phyloP scores from a whole-genome alignment of 495 filamentous ascomycete genomes.

The Penicillium robsamsonii region DNA sequence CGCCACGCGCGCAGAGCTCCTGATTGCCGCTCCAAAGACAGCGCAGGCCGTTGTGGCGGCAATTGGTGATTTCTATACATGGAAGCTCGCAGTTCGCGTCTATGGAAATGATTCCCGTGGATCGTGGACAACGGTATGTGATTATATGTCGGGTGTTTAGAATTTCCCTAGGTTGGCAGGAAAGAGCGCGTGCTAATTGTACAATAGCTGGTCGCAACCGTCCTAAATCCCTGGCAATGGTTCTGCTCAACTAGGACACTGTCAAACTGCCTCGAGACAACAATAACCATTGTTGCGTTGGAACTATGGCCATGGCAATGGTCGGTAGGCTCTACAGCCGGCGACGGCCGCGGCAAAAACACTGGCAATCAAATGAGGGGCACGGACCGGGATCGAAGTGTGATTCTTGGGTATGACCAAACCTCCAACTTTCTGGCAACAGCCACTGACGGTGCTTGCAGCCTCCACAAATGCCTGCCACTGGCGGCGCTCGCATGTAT shows the following conservation, averaged over 20 bases:
- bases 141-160: neutral
- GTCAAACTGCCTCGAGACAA: slow-evolving; percentile 90
- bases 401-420: slow-evolving; percentile 13
- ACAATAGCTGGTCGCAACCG: slow-evolving; percentile 57
- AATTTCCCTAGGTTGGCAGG: neutral
- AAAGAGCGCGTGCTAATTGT: slow-evolving; percentile 7
- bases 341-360: slow-evolving; percentile 8
- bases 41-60: slow-evolving; percentile 77
- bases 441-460: slow-evolving; percentile 24
- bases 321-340: slow-evolving; percentile 29
- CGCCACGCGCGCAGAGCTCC: slow-evolving; percentile 55
- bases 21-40: slow-evolving; percentile 70
- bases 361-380: slow-evolving; percentile 7
- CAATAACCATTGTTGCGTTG: slow-evolving; percentile 76
- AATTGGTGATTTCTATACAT: slow-evolving; percentile 82
- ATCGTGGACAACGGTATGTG: slow-evolving; percentile 67
- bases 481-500: slow-evolving; percentile 82
- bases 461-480: slow-evolving; percentile 64
- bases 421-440: neutral
- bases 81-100: slow-evolving; percentile 71
- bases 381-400: slow-evolving; percentile 10
- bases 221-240: slow-evolving; percentile 93
- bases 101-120: slow-evolving; percentile 65
- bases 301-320: slow-evolving; percentile 85
- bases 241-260: slow-evolving; percentile 91